Evolutionary conservation across 2,329 filamentous ascomycete species (phyloP).

Genomic region (Teratosphaeria viscida): DNA sequence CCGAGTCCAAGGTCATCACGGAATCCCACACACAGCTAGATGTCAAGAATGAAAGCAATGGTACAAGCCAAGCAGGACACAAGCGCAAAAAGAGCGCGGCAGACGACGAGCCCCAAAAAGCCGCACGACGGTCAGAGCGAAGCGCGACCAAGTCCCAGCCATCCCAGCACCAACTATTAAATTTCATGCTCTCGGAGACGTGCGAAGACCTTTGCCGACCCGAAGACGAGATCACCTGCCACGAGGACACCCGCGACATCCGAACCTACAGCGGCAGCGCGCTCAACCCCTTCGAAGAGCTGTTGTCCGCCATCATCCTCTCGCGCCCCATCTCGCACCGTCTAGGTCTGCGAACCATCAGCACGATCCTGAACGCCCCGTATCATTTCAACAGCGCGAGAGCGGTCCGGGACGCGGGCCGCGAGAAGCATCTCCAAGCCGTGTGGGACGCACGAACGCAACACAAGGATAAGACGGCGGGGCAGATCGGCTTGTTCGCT

Average conservation of each 20-base stretch:
- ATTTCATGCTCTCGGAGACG: slow-evolving; percentile 23
- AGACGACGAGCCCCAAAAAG: slow-evolving; percentile 13
- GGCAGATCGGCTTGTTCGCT: slow-evolving; percentile 27
- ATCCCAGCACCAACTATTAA: slow-evolving; percentile 21
- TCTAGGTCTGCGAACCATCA: slow-evolving; percentile 34
- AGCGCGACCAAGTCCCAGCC: slow-evolving; percentile 13
- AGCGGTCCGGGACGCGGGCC: slow-evolving; percentile 27
- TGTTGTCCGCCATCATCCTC: slow-evolving; percentile 34
- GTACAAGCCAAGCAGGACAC: slow-evolving; percentile 1
- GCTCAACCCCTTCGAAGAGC: slow-evolving; percentile 35
- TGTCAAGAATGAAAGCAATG: background rate
- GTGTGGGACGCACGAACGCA: slow-evolving; percentile 34
- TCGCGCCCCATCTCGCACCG: slow-evolving; percentile 35
- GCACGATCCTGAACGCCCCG: slow-evolving; percentile 35
- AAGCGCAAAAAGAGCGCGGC: slow-evolving; percentile 9
- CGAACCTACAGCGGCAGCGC: slow-evolving; percentile 23
- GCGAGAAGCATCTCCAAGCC: slow-evolving; percentile 29
- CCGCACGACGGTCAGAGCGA: slow-evolving; percentile 20
- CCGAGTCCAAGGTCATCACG: background rate
- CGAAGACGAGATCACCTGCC: slow-evolving; percentile 23
- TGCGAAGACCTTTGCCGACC: slow-evolving; percentile 24
- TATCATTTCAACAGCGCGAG: slow-evolving; percentile 28
- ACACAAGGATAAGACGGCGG: slow-evolving; percentile 37
- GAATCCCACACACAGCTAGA: background rate
- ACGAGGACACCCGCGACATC: slow-evolving; percentile 17